Conservation (phyloP, 176 grass and related monocot species). For the Otatea glauca region DNA sequence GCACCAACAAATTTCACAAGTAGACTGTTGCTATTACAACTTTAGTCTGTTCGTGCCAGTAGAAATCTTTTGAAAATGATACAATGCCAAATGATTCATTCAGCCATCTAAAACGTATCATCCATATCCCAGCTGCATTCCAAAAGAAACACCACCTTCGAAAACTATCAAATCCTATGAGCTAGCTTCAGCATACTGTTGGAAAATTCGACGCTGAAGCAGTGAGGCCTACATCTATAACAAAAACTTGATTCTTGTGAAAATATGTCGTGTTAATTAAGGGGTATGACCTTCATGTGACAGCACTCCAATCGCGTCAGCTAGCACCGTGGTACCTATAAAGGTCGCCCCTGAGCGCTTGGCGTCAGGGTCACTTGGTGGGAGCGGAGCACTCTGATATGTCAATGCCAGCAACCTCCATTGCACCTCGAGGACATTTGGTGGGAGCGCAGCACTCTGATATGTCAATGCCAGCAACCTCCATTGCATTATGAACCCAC, state of each 20-base stretch:
- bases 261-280: conserved; percentile 10
- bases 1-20: neutral
- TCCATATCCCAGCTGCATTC: conserved; percentile 4
- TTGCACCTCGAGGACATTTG: conserved; percentile 63
- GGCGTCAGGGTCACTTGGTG: conserved; percentile 28
- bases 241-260: conserved; percentile 11
- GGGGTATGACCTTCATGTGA: conserved; percentile 12
- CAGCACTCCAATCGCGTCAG: neutral
- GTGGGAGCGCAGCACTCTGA: conserved; percentile 64
- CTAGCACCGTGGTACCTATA: neutral
- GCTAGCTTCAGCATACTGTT: conserved; percentile 54
- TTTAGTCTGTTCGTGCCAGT: neutral
- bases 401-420: conserved; percentile 80
- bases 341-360: neutral
- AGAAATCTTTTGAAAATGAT: neutral
- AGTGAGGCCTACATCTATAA: conserved; percentile 33
- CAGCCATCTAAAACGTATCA: neutral
- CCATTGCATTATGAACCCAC: conserved; percentile 96
- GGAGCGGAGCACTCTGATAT: conserved; percentile 65
- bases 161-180: conserved; percentile 20
- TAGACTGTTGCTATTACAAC: conserved; percentile 1
- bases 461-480: conserved; percentile 90
- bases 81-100: neutral
- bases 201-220: conserved; percentile 57
- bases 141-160: neutral